Conservation (phyloP, 441 rosid species). For the Biscutella laevigata region DNA sequence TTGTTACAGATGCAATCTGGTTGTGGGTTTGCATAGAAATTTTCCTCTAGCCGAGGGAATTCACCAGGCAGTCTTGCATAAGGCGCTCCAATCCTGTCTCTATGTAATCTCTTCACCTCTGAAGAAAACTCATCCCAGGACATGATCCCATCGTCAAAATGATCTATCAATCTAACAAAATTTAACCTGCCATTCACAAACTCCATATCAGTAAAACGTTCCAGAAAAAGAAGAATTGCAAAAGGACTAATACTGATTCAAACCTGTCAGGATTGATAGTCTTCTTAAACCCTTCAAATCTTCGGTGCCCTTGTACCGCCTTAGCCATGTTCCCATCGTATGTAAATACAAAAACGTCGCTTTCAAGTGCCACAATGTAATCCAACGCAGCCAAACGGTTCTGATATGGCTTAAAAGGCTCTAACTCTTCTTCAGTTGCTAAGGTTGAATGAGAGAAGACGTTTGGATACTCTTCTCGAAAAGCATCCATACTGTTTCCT, state of each 20-base stretch:
- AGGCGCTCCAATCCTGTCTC: slow-evolving; percentile 67
- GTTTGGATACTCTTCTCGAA: slow-evolving; percentile 63
- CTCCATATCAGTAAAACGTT: not conserved
- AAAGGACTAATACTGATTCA: not conserved
- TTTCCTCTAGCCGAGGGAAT: slow-evolving; percentile 74
- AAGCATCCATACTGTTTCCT: slow-evolving; percentile 60
- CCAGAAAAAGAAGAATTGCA: not conserved
- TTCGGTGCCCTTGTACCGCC: slow-evolving; percentile 92
- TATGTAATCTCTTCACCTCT: slow-evolving; percentile 52
- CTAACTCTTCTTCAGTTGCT: slow-evolving; percentile 69
- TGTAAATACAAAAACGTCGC: slow-evolving; percentile 81
- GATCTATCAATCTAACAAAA: slow-evolving; percentile 63
- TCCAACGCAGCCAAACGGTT: slow-evolving; percentile 89
- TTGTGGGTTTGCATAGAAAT: slow-evolving; percentile 78
- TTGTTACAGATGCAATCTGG: slow-evolving; percentile 79
- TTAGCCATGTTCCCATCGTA: slow-evolving; percentile 97
- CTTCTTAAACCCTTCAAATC: slow-evolving; percentile 77
- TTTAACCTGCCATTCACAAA: slow-evolving; percentile 41
- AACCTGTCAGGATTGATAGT: slow-evolving; percentile 85
- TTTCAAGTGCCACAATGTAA: slow-evolving; percentile 74
- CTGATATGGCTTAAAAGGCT: slow-evolving; percentile 61
- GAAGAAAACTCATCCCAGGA: slow-evolving; percentile 70
- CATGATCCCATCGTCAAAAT: slow-evolving; percentile 44
- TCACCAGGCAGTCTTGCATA: slow-evolving; percentile 53
- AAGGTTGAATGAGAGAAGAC: slow-evolving; percentile 58